Evolutionary conservation across 768 basidiomycete species (phyloP).

Genomic region (Rhodocollybia butyracea): DNA sequence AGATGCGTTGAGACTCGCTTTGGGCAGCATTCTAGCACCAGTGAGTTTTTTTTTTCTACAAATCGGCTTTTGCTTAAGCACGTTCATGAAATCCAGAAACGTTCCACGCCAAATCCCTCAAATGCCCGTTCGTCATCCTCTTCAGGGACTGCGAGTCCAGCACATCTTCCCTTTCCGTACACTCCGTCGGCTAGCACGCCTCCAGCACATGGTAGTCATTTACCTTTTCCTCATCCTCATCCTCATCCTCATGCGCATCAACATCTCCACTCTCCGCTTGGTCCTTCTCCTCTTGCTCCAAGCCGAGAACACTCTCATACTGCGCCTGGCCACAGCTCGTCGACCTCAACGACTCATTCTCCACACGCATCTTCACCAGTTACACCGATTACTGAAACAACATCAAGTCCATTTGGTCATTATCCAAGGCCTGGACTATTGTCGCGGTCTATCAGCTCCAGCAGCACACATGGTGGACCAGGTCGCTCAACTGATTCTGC

Average conservation of each 20-base stretch:
- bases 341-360: neutral
- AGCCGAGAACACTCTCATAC: neutral
- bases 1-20: conserved; percentile 1
- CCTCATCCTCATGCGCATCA: conserved; percentile 7
- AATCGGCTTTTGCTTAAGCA: neutral
- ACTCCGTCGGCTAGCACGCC: neutral
- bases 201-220: neutral
- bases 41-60: neutral
- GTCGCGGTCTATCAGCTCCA: neutral
- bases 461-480: neutral
- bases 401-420: conserved; percentile 1
- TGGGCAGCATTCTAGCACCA: neutral
- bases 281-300: neutral
- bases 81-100: neutral
- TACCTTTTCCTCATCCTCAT: conserved; percentile 2
- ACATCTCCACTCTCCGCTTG: neutral
- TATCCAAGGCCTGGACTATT: conserved; percentile 1
- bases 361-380: neutral
- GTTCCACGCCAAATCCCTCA: neutral
- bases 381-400: neutral
- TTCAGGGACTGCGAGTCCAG: conserved; percentile 1
- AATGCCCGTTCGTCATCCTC: neutral
- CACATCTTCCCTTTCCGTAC: neutral
- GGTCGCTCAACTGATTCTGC: neutral
- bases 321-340: neutral